Evolutionary conservation across 1,284 basidiomycete species (phyloP).

Genomic region (Cutaneotrichosporon cavernicola): DNA sequence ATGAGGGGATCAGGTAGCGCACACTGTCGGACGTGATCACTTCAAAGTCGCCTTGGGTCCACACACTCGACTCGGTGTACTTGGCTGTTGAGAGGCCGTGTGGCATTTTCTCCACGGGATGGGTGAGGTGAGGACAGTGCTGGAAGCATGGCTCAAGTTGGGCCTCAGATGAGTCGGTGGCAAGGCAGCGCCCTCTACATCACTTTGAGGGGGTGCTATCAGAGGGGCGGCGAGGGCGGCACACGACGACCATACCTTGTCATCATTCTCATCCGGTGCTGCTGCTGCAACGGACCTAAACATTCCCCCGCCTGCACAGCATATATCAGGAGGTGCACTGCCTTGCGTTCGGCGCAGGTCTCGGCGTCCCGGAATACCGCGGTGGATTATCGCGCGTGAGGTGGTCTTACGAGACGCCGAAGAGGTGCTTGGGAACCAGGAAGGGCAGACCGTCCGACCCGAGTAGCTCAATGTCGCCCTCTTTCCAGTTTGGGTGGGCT

Average conservation of each 20-base stretch:
- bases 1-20: conserved; percentile 15
- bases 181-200: too few species aligned
- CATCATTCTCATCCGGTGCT: too few species aligned
- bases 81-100: background rate
- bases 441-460: conserved; percentile 16
- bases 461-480: conserved; percentile 14
- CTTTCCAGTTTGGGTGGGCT: conserved; percentile 4
- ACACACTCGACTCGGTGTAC: conserved; percentile 1
- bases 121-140: background rate
- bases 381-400: background rate
- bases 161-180: background rate
- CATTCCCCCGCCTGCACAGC: too few species aligned
- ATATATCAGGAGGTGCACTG: background rate
- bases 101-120: background rate
- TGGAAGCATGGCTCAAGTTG: background rate
- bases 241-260: too few species aligned
- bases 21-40: conserved; percentile 16
- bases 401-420: conserved; percentile 7
- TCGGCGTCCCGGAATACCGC: conserved; percentile 10
- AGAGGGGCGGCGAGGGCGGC: too few species aligned
- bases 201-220: too few species aligned
- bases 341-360: background rate
- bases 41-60: conserved; percentile 16
- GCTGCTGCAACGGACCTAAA: too few species aligned
- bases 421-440: conserved; percentile 10